Evolutionary conservation across 306 rosid genomes (phyloP), one percentile per base, ranked within the genome.

Genomic region (Quercus engelmannii): DNA sequence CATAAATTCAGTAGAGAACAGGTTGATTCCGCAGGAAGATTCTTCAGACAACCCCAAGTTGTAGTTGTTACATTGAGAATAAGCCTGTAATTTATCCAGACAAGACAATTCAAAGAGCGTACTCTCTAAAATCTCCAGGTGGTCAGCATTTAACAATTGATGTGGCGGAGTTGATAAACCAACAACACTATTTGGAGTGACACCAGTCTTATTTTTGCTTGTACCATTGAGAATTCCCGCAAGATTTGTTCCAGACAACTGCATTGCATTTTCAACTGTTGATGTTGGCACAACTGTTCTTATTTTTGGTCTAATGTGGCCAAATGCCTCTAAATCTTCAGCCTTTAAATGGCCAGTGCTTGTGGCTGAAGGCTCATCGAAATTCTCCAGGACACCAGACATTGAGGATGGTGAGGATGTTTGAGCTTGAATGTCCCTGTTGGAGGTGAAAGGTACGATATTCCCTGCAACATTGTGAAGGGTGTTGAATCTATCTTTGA

Each of bases 401-500:
- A 82, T 75, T n/a, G 46, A 41, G 12, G 74, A 71, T 52, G 83
- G 56, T 25, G 88, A 86, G 55, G 86, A 72, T 11, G 83, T 74
- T 81, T 69, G 83, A 81, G 83, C 83, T 68, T 46, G 82, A 80
- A 65, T 69, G 76, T 83, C 80, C 23, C 35, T 74, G 25, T 72
- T 79, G 10, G 46, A 58, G 83, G 46, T 78, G 68, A 74, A 85
- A 21, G 88, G 55, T 14, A 49, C 21, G 51, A 70, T 21, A 62
- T 79, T 77, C 76, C 84, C 86, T 67, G 49, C 79, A 58, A 74
- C 30, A 70, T 55, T 64, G 33, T 79, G 86, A 81, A 86, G 35
- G 70, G 82, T 76, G 83, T 58, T 77, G 74, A 92, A 89, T 79
- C 85, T 83, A 62, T 92, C 91, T 79, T 79, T 92, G 58, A 92